Evolutionary conservation across 148 eudicot genomes (phyloP).

Genomic region (Amaranthus hypochondriacus): DNA sequence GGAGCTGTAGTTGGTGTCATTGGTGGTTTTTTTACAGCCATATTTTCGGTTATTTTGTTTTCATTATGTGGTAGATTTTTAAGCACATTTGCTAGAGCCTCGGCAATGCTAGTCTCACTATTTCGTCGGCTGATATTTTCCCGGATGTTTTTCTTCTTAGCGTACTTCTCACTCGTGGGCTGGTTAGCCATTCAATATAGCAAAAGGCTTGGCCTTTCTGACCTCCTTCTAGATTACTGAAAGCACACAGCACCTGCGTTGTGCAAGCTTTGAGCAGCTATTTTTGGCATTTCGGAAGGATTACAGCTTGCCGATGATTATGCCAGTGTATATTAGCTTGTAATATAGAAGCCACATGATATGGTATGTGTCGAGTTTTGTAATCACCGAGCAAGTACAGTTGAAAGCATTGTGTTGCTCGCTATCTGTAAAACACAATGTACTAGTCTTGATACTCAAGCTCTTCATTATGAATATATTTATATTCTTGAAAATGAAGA

Average conservation of each 20-base stretch:
- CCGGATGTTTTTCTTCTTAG: conserved; percentile 51
- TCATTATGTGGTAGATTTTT: conserved; percentile 34
- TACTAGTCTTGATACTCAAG: no score
- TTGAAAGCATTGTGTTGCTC: no score
- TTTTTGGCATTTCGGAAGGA: no score
- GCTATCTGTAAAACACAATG: no score
- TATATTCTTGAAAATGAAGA: no score
- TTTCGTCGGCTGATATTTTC: conserved; percentile 37
- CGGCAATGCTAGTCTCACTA: conserved; percentile 21
- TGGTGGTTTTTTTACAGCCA: conserved; percentile 53
- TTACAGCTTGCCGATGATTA: no score
- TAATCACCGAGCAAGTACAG: no score
- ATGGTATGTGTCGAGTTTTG: no score
- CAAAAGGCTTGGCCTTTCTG: conserved; percentile 57
- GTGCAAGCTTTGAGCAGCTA: no score
- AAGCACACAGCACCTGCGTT: conserved; percentile 10
- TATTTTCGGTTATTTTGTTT: conserved; percentile 42
- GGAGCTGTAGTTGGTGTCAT: conserved; percentile 55
- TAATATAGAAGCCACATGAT: no score
- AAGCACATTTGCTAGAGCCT: conserved; percentile 27
- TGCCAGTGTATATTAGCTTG: no score
- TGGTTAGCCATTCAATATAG: conserved; percentile 72
- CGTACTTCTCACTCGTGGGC: conserved; percentile 72
- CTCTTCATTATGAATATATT: no score
- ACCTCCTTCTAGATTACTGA: conserved; percentile 34